Evolutionary conservation across 352 stramenopile species (phyloP).

Genomic region (Globisporangium ultimum): DNA sequence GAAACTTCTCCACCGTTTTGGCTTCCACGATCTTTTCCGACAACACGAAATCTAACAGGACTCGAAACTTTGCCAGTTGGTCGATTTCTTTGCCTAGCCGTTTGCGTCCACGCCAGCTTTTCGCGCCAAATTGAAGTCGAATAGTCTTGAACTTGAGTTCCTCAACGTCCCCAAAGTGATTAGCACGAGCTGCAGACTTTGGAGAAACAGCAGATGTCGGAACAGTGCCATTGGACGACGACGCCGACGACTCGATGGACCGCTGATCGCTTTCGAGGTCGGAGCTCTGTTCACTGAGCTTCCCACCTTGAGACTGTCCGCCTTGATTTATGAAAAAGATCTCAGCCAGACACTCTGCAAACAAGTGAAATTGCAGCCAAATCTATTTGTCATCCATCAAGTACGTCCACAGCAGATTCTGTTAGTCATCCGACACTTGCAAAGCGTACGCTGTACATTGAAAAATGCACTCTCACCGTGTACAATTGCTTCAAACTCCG

Average conservation of each 20-base stretch:
- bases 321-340: conserved; percentile 40
- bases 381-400: conserved; percentile 29
- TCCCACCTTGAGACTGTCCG: too few relatives aligned
- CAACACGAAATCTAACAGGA: conserved; percentile 48
- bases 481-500: conserved; percentile 56
- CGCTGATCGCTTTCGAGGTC: conserved; percentile 11
- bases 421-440: neutral
- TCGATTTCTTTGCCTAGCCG: conserved; percentile 50
- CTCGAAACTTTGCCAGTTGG: conserved; percentile 47
- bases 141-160: conserved; percentile 54
- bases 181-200: neutral
- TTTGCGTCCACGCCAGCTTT: conserved; percentile 70
- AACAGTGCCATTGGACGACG: conserved; percentile 15
- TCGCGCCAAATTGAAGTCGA: conserved; percentile 59
- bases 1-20: conserved; percentile 35
- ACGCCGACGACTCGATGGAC: conserved; percentile 24
- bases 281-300: too few relatives aligned
- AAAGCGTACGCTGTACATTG: neutral
- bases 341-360: conserved; percentile 60
- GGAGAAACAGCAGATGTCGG: neutral
- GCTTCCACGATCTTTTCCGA: conserved; percentile 29
- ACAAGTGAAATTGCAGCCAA: conserved; percentile 76
- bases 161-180: conserved; percentile 36
- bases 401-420: neutral
- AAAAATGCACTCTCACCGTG: conserved; percentile 27